These are phyloP conservation scores for Aspergillus sp. DNA, from an alignment of 2,329 filamentous ascomycete species.

Conservation along the genomic window DNA sequence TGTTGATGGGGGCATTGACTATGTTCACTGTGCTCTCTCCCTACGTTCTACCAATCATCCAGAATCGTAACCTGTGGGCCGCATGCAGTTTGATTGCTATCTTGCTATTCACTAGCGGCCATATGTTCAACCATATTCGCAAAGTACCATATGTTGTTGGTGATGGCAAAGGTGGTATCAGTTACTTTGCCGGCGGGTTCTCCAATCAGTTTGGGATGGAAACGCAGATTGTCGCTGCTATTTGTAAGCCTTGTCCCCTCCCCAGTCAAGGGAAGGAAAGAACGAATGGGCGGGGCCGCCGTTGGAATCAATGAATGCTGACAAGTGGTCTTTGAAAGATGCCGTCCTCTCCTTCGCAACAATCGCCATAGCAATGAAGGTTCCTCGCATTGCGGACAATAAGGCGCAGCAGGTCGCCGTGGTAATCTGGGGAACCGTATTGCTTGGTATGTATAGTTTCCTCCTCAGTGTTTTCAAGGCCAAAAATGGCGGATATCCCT, in stretches of 20 bases:
- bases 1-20: conserved; percentile 69
- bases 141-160: conserved; percentile 90
- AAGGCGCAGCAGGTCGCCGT: conserved; percentile 79
- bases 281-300: not conserved
- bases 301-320: not conserved
- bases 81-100: conserved; percentile 84
- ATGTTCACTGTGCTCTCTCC: conserved; percentile 70
- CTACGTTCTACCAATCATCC: conserved; percentile 76
- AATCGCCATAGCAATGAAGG: conserved; percentile 88
- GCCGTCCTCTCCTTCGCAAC: conserved; percentile 83
- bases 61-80: conserved; percentile 93
- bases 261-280: not conserved
- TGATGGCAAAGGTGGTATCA: conserved; percentile 80
- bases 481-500: conserved; percentile 95
- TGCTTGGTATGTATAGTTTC: conserved; percentile 89
- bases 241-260: conserved; percentile 66
- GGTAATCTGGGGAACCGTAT: conserved; percentile 71
- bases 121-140: conserved; percentile 99
- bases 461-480: conserved; percentile 88
- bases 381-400: conserved; percentile 78
- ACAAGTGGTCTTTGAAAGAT: conserved; percentile 49
- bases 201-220: conserved; percentile 92
- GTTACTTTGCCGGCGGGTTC: conserved; percentile 88
- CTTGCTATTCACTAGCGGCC: conserved; percentile 88
- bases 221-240: conserved; percentile 88